Evolutionary conservation across 768 basidiomycete species (phyloP).

Genomic region (Fomitopsis pulvina): DNA sequence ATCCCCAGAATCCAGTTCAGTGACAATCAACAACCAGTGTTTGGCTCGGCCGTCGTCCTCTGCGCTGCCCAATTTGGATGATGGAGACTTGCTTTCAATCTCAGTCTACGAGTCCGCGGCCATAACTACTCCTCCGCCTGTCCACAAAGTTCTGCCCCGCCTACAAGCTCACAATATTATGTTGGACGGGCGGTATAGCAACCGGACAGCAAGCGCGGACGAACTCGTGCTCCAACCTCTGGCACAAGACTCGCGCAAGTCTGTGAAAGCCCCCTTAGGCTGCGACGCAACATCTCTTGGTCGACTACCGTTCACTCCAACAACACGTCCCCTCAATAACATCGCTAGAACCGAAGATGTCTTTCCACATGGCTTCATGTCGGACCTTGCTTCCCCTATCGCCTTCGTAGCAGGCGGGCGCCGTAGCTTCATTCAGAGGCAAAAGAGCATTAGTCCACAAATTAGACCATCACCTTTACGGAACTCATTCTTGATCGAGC

Average conservation of each 20-base stretch:
- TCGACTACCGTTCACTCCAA: neutral
- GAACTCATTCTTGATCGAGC: conserved; percentile 8
- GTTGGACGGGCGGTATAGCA: conserved; percentile 5
- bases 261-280: neutral
- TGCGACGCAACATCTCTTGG: neutral
- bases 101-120: neutral
- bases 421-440: conserved; percentile 2
- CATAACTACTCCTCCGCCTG: conserved; percentile 9
- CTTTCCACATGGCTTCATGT: neutral
- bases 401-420: neutral
- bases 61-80: no score
- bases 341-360: neutral
- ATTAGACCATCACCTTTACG: conserved; percentile 11
- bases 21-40: no score
- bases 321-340: conserved; percentile 11
- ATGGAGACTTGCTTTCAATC: neutral
- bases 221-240: neutral
- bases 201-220: neutral
- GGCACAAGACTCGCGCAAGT: neutral
- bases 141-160: conserved; percentile 3
- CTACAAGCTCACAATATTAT: conserved; percentile 9
- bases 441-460: conserved; percentile 5
- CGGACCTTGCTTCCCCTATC: neutral
- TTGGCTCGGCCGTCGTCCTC: no score
- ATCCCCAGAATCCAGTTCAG: no score